These are phyloP conservation scores for Viola pubescens DNA, from an alignment of 441 rosid species.

Conservation along the genomic window DNA sequence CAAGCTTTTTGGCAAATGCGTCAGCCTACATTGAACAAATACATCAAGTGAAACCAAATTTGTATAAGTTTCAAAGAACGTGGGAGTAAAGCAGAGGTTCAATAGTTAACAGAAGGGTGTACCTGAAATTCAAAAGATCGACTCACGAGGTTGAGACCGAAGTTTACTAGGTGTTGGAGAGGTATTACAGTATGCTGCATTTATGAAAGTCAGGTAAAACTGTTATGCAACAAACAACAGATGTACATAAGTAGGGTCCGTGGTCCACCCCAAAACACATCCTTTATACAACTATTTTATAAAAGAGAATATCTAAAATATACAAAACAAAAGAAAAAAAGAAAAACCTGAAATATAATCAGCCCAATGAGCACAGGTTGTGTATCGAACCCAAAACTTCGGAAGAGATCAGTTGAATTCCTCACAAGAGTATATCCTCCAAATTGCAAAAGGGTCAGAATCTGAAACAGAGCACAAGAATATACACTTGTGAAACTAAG, in stretches of 20 bases:
- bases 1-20: slow-evolving; percentile 90
- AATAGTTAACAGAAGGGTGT: neutral
- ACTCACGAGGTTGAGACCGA: slow-evolving; percentile 88
- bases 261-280: neutral
- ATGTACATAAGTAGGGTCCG: too few species aligned
- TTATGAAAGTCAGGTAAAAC: slow-evolving; percentile 5
- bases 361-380: slow-evolving; percentile 97
- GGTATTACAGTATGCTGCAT: slow-evolving; percentile 91
- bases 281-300: neutral
- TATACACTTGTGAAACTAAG: neutral
- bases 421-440: slow-evolving; percentile 98
- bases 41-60: neutral
- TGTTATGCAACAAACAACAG: neutral
- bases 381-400: slow-evolving; percentile 89
- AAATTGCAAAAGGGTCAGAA: slow-evolving; percentile 79
- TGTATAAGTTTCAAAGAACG: neutral
- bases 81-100: neutral
- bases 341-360: slow-evolving; percentile 84
- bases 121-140: slow-evolving; percentile 98
- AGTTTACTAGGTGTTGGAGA: slow-evolving; percentile 73
- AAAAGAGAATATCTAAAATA: neutral
- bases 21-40: slow-evolving; percentile 59
- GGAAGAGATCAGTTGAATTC: slow-evolving; percentile 84
- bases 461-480: slow-evolving; percentile 36
- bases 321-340: too few species aligned